These are phyloP conservation scores for Setaria italica DNA, from an alignment of 202 grass and related monocot species.

Conservation along the genomic window DNA sequence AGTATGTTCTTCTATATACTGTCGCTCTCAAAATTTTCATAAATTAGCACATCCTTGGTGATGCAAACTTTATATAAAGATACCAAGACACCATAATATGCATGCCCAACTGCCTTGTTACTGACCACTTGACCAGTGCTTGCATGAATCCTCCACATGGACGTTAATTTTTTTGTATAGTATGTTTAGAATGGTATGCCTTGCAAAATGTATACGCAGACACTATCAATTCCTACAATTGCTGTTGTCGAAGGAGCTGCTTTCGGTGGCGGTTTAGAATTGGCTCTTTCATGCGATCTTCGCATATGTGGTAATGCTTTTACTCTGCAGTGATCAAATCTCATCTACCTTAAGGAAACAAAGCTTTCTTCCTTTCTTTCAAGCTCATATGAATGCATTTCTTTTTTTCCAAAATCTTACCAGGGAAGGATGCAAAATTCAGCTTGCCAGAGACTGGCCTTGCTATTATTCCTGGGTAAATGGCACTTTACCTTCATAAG, in stretches of 20 bases:
- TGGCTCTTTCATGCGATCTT: constrained; percentile 94
- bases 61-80: too few relatives aligned
- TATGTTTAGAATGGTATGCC: constrained; percentile 31
- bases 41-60: too few relatives aligned
- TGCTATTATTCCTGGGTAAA: constrained; percentile 97
- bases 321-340: constrained; percentile 1
- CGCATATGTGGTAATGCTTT: constrained; percentile 78
- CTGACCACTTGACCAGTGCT: too few relatives aligned
- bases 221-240: constrained; percentile 78
- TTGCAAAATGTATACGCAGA: constrained; percentile 49
- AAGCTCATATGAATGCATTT: constrained; percentile 8
- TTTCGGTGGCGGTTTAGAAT: constrained; percentile 85
- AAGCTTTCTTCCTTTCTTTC: not conserved
- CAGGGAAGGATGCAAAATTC: constrained; percentile 80
- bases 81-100: too few relatives aligned
- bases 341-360: not conserved
- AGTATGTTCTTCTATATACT: constrained; percentile 21
- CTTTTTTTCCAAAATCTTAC: constrained; percentile 6
- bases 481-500: constrained; percentile 34
- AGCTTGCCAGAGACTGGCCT: constrained; percentile 91
- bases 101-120: too few relatives aligned
- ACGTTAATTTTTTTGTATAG: not conserved
- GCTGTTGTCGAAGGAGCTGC: constrained; percentile 90
- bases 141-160: not conserved
- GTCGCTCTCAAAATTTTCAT: not conserved